A percentile compares a stretch with the other conserved stretches of the same genome.
Evolutionary conservation across 2,329 filamentous ascomycete species (phyloP).

Genomic region (Diaporthe sp.): DNA sequence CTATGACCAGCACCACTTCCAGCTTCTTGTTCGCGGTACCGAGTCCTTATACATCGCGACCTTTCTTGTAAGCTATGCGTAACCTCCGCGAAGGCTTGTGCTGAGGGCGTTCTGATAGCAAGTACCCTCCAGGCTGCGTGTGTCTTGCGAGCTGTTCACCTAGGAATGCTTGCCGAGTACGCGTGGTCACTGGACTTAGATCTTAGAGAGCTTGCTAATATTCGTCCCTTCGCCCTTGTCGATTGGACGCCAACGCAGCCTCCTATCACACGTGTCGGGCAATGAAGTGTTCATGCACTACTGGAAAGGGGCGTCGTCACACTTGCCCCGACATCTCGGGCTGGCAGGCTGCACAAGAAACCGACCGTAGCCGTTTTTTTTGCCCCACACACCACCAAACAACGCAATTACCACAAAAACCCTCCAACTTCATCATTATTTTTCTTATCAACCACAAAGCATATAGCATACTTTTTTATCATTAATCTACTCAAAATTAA

Average conservation of each 20-base stretch:
- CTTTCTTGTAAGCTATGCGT: background rate
- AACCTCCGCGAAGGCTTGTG: background rate
- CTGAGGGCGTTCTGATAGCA: too few relatives aligned
- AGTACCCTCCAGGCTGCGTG: too few relatives aligned
- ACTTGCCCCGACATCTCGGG: background rate
- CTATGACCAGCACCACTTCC: background rate
- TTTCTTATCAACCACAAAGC: too few relatives aligned
- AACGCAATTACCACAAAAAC: too few relatives aligned
- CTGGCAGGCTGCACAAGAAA: too few relatives aligned
- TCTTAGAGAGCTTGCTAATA: background rate
- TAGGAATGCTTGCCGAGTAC: background rate
- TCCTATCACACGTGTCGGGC: background rate
- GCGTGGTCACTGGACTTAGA: background rate
- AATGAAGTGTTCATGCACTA: background rate
- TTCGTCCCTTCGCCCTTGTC: background rate
- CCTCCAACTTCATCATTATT: too few relatives aligned
- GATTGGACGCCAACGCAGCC: background rate
- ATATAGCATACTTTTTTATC: too few relatives aligned
- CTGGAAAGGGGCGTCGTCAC: conserved; percentile 5
- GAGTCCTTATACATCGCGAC: background rate
- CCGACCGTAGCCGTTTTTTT: too few relatives aligned
- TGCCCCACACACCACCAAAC: too few relatives aligned
- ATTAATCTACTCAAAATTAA: too few relatives aligned
- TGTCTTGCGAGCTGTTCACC: background rate
- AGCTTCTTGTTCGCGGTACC: background rate